Conservation (phyloP, 1,139 yeast genomes). For the Lodderomyces beijingensis region DNA sequence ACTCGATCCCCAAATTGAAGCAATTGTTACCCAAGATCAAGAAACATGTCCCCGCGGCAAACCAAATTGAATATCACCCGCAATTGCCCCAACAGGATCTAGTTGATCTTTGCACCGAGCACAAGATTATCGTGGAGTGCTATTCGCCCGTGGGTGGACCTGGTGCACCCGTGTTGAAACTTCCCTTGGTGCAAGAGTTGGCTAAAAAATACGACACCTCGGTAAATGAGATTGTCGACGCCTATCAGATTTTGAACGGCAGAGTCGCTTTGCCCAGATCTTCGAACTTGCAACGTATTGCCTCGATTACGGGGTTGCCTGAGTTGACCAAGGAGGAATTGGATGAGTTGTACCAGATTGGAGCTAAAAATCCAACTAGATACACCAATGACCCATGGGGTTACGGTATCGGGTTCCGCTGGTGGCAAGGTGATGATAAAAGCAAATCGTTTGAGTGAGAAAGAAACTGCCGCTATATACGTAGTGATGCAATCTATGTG, state of each 20-base stretch:
- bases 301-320: slow-evolving; percentile 28
- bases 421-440: slow-evolving; percentile 31
- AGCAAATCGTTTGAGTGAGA: slow-evolving; percentile 17
- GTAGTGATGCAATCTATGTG: not conserved
- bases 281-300: slow-evolving; percentile 35
- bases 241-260: slow-evolving; percentile 35
- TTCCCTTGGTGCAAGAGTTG: slow-evolving; percentile 27
- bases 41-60: slow-evolving; percentile 24
- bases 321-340: slow-evolving; percentile 43
- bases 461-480: too few species aligned
- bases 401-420: slow-evolving; percentile 32
- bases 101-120: slow-evolving; percentile 22
- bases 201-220: slow-evolving; percentile 30
- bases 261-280: slow-evolving; percentile 34
- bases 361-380: slow-evolving; percentile 39
- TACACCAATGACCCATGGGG: slow-evolving; percentile 36
- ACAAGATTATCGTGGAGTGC: slow-evolving; percentile 26
- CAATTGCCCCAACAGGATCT: slow-evolving; percentile 37
- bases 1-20: slow-evolving; percentile 24
- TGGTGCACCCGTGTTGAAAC: slow-evolving; percentile 34
- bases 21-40: slow-evolving; percentile 24
- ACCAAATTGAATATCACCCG: slow-evolving; percentile 38
- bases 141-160: slow-evolving; percentile 34
- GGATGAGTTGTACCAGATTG: slow-evolving; percentile 35
- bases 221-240: slow-evolving; percentile 31